These are phyloP conservation scores for Ophiostoma piceae DNA, from an alignment of 2,329 filamentous ascomycete species.

Conservation along the genomic window DNA sequence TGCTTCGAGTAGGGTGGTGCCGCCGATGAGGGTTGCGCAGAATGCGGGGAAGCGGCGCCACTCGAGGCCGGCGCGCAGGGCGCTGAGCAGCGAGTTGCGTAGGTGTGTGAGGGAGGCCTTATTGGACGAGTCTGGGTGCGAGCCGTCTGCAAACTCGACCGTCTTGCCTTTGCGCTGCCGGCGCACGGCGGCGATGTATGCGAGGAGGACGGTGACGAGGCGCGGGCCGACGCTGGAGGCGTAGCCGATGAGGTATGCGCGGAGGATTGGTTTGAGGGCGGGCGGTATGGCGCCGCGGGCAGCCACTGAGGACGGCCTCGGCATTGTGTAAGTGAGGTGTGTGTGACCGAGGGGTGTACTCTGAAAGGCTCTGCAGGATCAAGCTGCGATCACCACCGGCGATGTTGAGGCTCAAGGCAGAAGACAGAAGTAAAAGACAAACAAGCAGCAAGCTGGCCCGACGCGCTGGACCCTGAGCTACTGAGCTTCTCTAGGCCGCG, in stretches of 20 bases:
- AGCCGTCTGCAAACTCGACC: neutral
- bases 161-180: slow-evolving; percentile 27
- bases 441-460: neutral
- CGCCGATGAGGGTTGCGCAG: slow-evolving; percentile 56
- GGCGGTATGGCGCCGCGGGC: slow-evolving; percentile 40
- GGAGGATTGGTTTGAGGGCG: slow-evolving; percentile 49
- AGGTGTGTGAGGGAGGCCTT: slow-evolving; percentile 16
- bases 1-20: slow-evolving; percentile 47
- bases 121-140: neutral
- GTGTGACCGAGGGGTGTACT: neutral
- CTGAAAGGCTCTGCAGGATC: neutral
- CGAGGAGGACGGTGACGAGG: slow-evolving; percentile 50
- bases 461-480: neutral
- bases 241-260: slow-evolving; percentile 58
- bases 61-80: slow-evolving; percentile 49
- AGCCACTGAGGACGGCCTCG: neutral
- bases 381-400: neutral
- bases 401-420: neutral
- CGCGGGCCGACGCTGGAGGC: slow-evolving; percentile 54
- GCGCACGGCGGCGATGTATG: slow-evolving; percentile 42
- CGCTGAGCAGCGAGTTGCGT: slow-evolving; percentile 35
- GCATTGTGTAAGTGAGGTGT: neutral
- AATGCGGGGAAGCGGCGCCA: slow-evolving; percentile 57
- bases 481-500: no score
- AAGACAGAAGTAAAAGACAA: neutral